Conservation (phyloP, 495 filamentous ascomycete genomes). For the Hypoxylon intermedium region DNA sequence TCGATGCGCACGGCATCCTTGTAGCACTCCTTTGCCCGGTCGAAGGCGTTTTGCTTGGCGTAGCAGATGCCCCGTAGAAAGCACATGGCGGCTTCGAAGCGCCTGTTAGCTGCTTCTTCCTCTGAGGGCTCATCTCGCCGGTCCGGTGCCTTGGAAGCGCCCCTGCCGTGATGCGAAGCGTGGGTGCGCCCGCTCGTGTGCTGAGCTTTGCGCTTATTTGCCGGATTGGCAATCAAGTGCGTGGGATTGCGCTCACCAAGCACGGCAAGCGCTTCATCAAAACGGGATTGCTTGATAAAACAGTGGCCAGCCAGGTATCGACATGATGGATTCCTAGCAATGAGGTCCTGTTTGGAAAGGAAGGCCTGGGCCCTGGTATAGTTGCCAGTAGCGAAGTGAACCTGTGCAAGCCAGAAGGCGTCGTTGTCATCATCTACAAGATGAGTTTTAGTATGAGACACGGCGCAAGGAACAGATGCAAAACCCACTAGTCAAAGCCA, state of each 20-base stretch:
- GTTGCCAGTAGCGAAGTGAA: slow-evolving; percentile 93
- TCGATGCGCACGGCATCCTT: slow-evolving; percentile 96
- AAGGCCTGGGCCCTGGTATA: slow-evolving; percentile 88
- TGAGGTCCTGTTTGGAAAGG: slow-evolving; percentile 82
- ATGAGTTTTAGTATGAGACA: slow-evolving; percentile 33
- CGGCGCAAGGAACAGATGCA: not conserved
- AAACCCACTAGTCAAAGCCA: slow-evolving; percentile 84
- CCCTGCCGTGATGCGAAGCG: slow-evolving; percentile 34
- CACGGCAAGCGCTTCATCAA: slow-evolving; percentile 84
- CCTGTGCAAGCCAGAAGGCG: slow-evolving; percentile 91
- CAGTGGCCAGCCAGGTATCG: slow-evolving; percentile 92
- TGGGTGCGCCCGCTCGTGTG: slow-evolving; percentile 35
- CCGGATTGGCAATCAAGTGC: slow-evolving; percentile 74
- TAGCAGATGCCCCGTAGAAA: slow-evolving; percentile 92
- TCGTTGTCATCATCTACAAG: slow-evolving; percentile 81
- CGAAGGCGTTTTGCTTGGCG: slow-evolving; percentile 96
- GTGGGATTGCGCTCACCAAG: slow-evolving; percentile 91
- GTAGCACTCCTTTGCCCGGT: slow-evolving; percentile 97
- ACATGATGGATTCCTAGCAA: slow-evolving; percentile 81
- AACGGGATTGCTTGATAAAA: slow-evolving; percentile 86
- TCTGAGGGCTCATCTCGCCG: slow-evolving; percentile 54
- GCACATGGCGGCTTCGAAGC: slow-evolving; percentile 96
- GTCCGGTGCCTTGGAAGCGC: slow-evolving; percentile 60
- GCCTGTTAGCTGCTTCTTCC: slow-evolving; percentile 74
- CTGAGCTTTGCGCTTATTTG: slow-evolving; percentile 64